phyloP scores from a whole-genome alignment of 2,329 filamentous ascomycete genomes.

The Exophiala mesophila region DNA sequence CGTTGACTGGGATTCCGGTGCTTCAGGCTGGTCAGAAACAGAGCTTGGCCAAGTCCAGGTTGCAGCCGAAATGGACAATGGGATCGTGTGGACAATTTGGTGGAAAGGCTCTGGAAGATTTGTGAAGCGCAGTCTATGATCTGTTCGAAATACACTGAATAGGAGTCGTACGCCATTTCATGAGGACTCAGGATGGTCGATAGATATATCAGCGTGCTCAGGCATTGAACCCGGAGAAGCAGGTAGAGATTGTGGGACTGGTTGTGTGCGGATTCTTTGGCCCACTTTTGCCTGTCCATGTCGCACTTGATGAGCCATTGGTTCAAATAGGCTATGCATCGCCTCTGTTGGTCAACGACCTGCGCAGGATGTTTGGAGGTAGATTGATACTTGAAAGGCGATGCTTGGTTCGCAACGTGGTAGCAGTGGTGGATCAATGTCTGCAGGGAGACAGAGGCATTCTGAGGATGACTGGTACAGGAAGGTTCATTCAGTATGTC shows the following conservation, averaged over 20 bases:
- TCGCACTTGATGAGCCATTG: neutral
- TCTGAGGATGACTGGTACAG: neutral
- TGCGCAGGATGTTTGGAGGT: neutral
- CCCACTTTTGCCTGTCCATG: neutral
- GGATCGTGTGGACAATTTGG: neutral
- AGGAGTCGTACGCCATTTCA: neutral
- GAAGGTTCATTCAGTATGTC: neutral
- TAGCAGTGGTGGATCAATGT: slow-evolving; percentile 1
- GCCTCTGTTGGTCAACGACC: neutral
- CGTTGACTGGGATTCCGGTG: neutral
- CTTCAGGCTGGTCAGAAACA: neutral
- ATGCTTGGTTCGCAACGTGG: slow-evolving; percentile 1
- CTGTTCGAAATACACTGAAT: neutral
- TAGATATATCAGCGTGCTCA: slow-evolving; percentile 4
- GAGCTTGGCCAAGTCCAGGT: neutral
- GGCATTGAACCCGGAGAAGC: slow-evolving; percentile 1
- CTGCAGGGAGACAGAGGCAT: neutral
- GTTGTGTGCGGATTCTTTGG: neutral
- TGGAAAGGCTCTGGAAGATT: neutral
- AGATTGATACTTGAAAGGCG: neutral
- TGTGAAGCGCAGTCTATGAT: neutral
- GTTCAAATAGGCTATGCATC: slow-evolving; percentile 1
- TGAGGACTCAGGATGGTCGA: neutral
- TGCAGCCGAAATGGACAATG: neutral
- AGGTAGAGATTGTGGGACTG: neutral